Evolutionary conservation across 768 basidiomycete genomes (phyloP), one percentile per base, ranked within the genome.

Genomic region (Zangia roseola): DNA sequence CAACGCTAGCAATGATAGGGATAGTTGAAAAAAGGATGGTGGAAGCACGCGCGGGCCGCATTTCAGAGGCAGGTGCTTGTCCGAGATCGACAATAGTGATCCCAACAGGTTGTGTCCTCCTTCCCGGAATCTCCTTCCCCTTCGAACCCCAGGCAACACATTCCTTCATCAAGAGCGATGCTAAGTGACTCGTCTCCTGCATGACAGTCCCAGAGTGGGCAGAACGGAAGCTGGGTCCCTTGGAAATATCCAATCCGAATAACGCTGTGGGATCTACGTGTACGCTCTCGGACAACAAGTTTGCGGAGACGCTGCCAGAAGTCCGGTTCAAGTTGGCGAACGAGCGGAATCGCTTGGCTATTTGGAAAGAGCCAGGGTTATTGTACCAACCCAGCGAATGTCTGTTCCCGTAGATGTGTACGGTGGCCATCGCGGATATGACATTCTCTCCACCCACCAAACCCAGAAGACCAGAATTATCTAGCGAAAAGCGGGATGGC

Each of bases 171-270:
- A 30, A 85, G 73, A 69, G 88, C 81, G 37, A 67, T 73, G 21
- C 88, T 82, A 59, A 78, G 62, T 16, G 81, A 70, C 44, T 78
- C 72, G 60, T 79, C 73, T 31, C 68, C 59, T n/a, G 66, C 2
- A 69, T 59, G 63, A 51, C 72, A 75, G 53, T 88, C 64, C 65
- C 86, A 75, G 40, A 91, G 68, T 21, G 81, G 55, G 89, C 83
- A 0, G 86, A 81, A 50, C 88, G 81, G 67, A 79, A 92, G 58
- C 88, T 91, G 41, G 88, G 88, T 2, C 68, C 68, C 16, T 44
- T 52, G 39, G 25, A 38, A 10, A 43, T 39, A 25, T 52, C 56
- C 24, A 49, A 10, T 16, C 49, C 59, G 10, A 69, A 52, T 14
- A 65, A 23, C 2, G 38, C 16, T 4, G 54, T 52, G 9, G 64